These are phyloP conservation scores for Plenodomus lindquistii DNA, from an alignment of 2,329 filamentous ascomycete species.

Conservation along the genomic window DNA sequence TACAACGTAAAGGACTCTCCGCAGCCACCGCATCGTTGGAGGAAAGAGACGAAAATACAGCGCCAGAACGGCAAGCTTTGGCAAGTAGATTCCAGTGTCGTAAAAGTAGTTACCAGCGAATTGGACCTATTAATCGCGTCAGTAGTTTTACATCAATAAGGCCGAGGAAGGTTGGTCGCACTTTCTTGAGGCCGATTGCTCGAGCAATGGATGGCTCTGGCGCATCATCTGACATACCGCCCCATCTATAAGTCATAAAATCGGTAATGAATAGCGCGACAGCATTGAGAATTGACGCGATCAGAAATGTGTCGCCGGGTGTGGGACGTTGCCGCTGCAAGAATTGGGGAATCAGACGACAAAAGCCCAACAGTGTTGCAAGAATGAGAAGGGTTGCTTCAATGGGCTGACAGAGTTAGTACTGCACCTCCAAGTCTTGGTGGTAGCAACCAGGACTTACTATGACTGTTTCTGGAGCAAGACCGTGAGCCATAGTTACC, in stretches of 20 bases:
- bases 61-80: conserved; percentile 20
- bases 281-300: conserved; percentile 19
- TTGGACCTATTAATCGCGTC: conserved; percentile 9
- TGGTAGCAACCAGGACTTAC: too few relatives aligned
- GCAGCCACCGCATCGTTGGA: conserved; percentile 19
- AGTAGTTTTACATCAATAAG: background rate
- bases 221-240: conserved; percentile 20
- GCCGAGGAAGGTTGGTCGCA: background rate
- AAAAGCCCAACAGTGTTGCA: conserved; percentile 17
- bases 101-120: conserved; percentile 25
- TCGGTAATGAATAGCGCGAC: conserved; percentile 24
- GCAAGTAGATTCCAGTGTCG: conserved; percentile 23
- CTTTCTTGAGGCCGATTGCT: conserved; percentile 21
- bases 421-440: too few relatives aligned
- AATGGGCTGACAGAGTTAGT: too few relatives aligned
- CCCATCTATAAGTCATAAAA: conserved; percentile 21
- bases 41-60: conserved; percentile 21
- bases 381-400: conserved; percentile 10
- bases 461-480: too few relatives aligned
- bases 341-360: conserved; percentile 20
- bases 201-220: conserved; percentile 9
- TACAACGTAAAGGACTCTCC: conserved; percentile 14
- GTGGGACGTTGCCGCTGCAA: conserved; percentile 17
- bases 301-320: conserved; percentile 19
- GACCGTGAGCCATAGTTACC: too few relatives aligned